These are phyloP conservation scores for Trichothecium sympodiale DNA, from an alignment of 2,329 filamentous ascomycete species.

Conservation along the genomic window DNA sequence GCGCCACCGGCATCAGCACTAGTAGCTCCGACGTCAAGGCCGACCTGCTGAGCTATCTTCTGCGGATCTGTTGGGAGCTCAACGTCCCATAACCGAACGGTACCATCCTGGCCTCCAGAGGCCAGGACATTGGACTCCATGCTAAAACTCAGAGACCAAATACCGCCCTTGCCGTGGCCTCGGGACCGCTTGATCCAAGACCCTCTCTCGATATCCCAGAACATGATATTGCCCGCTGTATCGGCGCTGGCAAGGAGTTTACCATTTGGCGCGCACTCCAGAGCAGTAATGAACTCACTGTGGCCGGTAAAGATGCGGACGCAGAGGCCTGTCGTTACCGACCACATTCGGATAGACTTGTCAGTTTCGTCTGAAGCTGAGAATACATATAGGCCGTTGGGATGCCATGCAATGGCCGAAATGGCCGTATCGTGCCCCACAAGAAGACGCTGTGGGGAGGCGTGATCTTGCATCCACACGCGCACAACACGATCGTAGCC, in stretches of 20 bases:
- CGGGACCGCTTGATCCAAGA: conserved; percentile 83
- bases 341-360: conserved; percentile 96
- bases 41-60: conserved; percentile 38
- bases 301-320: conserved; percentile 91
- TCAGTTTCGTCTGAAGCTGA: conserved; percentile 77
- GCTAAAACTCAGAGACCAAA: conserved; percentile 88
- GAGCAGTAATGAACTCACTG: conserved; percentile 71
- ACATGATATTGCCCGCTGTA: conserved; percentile 75
- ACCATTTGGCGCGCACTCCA: conserved; percentile 80
- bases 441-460: conserved; percentile 76
- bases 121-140: conserved; percentile 85
- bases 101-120: conserved; percentile 84
- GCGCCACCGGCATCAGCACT: conserved; percentile 28
- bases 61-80: conserved; percentile 56
- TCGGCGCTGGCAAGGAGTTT: conserved; percentile 88
- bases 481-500: conserved; percentile 85
- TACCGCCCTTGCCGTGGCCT: conserved; percentile 85
- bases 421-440: conserved; percentile 89
- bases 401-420: conserved; percentile 88
- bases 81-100: conserved; percentile 90
- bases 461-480: conserved; percentile 87
- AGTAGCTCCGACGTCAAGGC: conserved; percentile 29
- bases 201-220: conserved; percentile 90
- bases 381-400: conserved; percentile 88
- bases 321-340: conserved; percentile 74